phyloP scores from a whole-genome alignment of 1,284 basidiomycete species.

The Ceratobasidium sp. region DNA sequence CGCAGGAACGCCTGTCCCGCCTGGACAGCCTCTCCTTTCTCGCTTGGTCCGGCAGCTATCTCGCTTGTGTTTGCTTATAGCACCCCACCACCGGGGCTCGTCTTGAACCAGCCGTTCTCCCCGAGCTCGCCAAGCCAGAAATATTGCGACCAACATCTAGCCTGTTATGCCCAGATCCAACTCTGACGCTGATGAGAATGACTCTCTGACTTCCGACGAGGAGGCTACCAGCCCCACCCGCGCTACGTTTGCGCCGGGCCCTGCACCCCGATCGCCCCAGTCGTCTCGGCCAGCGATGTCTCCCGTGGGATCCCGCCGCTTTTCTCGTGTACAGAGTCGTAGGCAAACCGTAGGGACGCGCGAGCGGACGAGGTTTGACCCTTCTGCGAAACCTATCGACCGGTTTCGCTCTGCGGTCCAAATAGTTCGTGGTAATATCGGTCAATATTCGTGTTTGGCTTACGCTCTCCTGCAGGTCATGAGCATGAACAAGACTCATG shows the following conservation, averaged over 20 bases:
- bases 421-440: background rate
- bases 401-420: conserved; percentile 31
- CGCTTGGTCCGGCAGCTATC: background rate
- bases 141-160: background rate
- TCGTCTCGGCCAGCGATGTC: background rate
- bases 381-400: conserved; percentile 18
- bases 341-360: conserved; percentile 8
- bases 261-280: conserved; percentile 10
- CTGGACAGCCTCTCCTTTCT: conserved; percentile 25
- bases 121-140: background rate
- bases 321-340: conserved; percentile 19
- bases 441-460: background rate
- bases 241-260: conserved; percentile 21
- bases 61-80: background rate
- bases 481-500: conserved; percentile 24
- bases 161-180: conserved; percentile 32
- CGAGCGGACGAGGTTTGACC: conserved; percentile 9
- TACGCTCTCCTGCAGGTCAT: conserved; percentile 6
- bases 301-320: background rate
- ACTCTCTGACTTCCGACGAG: conserved; percentile 40
- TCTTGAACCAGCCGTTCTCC: background rate
- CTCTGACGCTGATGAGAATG: conserved; percentile 41
- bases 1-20: background rate
- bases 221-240: conserved; percentile 28
- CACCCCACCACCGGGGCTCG: background rate